phyloP scores from a whole-genome alignment of 2,329 filamentous ascomycete genomes.

The Pseudogymnoascus sp. region DNA sequence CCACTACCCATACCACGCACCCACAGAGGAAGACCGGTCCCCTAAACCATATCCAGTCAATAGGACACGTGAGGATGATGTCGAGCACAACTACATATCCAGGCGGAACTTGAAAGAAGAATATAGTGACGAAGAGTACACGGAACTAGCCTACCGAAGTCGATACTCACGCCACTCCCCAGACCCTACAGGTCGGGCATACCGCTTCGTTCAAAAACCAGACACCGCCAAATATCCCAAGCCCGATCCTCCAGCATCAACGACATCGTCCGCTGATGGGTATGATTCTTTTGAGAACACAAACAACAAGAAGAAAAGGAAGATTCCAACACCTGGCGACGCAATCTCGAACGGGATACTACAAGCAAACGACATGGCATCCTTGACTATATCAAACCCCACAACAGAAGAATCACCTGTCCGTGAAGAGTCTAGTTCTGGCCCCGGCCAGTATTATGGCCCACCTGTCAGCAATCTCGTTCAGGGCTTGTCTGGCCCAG shows the following conservation, averaged over 20 bases:
- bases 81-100: slow-evolving; percentile 28
- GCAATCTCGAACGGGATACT: slow-evolving; percentile 36
- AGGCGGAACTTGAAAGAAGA: slow-evolving; percentile 48
- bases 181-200: slow-evolving; percentile 37
- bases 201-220: slow-evolving; percentile 36
- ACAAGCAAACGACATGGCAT: slow-evolving; percentile 56
- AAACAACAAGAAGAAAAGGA: slow-evolving; percentile 98
- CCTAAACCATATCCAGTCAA: slow-evolving; percentile 17
- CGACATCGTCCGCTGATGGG: slow-evolving; percentile 67
- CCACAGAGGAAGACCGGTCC: slow-evolving; percentile 28
- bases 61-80: slow-evolving; percentile 22
- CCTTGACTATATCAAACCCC: slow-evolving; percentile 46
- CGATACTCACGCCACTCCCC: slow-evolving; percentile 38
- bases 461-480: slow-evolving; percentile 41
- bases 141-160: slow-evolving; percentile 26
- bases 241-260: slow-evolving; percentile 55
- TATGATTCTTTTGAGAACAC: slow-evolving; percentile 98
- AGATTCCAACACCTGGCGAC: slow-evolving; percentile 85
- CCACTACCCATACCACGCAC: slow-evolving; percentile 49
- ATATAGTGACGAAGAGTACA: slow-evolving; percentile 56
- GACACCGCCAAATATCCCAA: slow-evolving; percentile 39
- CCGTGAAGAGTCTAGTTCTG: slow-evolving; percentile 34
- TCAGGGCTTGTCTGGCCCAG: slow-evolving; percentile 74
- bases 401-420: slow-evolving; percentile 36
- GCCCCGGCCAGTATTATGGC: slow-evolving; percentile 46